Percentiles rank a stretch among this genome's conserved stretches.
These are phyloP conservation scores for Globisporangium cylindrosporum DNA, from an alignment of 352 stramenopile genomes.

Conservation along the genomic window DNA sequence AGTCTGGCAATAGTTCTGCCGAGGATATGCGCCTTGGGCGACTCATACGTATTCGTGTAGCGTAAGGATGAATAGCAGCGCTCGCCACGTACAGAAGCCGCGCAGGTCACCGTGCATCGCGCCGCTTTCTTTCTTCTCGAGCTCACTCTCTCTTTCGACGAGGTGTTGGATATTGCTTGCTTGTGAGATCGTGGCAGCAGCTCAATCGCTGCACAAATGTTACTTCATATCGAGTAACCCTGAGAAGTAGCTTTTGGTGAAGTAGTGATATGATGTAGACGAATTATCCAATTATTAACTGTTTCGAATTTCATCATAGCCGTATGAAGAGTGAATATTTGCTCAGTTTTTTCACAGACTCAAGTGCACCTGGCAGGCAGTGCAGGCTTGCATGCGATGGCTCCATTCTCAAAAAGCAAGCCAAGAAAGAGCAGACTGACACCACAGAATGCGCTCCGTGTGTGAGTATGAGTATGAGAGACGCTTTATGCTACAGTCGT, in stretches of 20 bases:
- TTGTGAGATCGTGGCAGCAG: constrained; percentile 3
- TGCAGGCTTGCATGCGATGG: background rate
- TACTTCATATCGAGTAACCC: background rate
- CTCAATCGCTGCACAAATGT: background rate
- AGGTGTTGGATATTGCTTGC: constrained; percentile 1
- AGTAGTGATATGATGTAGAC: background rate
- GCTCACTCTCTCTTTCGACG: background rate
- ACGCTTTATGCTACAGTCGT: background rate
- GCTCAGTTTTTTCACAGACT: too few relatives aligned
- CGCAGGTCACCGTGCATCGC: constrained; percentile 73
- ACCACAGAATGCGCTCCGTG: background rate
- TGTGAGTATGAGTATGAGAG: background rate
- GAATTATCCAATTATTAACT: background rate
- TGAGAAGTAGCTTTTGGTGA: background rate
- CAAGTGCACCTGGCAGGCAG: too few relatives aligned
- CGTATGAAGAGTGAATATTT: background rate
- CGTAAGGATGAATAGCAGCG: background rate
- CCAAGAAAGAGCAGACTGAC: background rate
- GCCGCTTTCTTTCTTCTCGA: background rate
- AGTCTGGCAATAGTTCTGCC: background rate
- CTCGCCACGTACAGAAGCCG: constrained; percentile 66
- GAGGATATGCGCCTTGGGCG: background rate
- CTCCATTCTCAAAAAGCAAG: background rate
- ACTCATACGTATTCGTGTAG: background rate
- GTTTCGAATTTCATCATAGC: background rate